These are phyloP conservation scores for Glycyrrhiza uralensis DNA, from an alignment of 306 rosid species.

Conservation along the genomic window DNA sequence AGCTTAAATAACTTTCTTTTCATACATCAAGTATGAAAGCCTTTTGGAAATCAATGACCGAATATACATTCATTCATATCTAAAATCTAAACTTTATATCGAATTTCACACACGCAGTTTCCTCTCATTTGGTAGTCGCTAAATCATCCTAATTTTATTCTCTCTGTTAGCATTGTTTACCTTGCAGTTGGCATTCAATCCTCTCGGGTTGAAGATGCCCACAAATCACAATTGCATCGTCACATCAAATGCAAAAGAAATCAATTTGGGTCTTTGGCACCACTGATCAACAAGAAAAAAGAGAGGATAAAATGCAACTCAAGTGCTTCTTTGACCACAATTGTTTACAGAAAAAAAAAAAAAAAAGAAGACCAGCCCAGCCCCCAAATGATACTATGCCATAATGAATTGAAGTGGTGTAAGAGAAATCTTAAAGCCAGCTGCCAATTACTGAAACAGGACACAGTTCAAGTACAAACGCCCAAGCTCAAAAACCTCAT, in stretches of 20 bases:
- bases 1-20: too few relatives aligned
- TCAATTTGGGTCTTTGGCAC: neutral
- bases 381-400: neutral
- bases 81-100: neutral
- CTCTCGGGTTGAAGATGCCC: neutral
- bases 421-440: neutral
- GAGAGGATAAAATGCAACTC: neutral
- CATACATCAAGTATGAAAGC: too few relatives aligned
- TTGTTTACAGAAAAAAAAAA: neutral
- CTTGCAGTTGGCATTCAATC: neutral
- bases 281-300: neutral
- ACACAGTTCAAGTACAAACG: neutral
- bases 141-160: neutral
- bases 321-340: neutral
- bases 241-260: neutral
- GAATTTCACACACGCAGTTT: neutral
- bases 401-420: neutral
- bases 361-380: neutral
- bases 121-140: neutral
- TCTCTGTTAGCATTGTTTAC: neutral
- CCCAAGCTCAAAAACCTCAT: constrained; percentile 20
- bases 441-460: neutral
- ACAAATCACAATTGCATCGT: neutral
- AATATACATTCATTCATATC: neutral
- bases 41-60: neutral